phyloP scores from a whole-genome alignment of 257 asterid species.

The Nicotiana undulata region DNA sequence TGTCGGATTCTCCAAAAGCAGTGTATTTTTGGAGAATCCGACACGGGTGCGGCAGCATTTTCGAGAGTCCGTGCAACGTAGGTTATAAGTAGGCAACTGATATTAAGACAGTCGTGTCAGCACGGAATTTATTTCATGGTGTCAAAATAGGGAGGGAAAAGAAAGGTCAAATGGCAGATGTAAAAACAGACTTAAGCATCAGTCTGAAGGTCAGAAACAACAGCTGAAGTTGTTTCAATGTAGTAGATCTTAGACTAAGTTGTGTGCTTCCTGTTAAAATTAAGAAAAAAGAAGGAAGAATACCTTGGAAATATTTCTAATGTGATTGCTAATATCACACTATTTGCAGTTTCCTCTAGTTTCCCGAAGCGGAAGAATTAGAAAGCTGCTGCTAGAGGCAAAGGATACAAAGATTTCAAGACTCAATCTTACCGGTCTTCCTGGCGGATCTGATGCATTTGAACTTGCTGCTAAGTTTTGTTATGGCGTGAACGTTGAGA shows the following conservation, averaged over 20 bases:
- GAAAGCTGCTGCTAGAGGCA: constrained; percentile 53
- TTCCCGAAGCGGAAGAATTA: constrained; percentile 71
- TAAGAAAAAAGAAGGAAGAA: too few relatives aligned
- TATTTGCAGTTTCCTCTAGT: constrained; percentile 71
- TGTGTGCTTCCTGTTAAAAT: background rate
- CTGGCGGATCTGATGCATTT: constrained; percentile 87
- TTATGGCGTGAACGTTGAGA: constrained; percentile 68
- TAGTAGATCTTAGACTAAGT: background rate
- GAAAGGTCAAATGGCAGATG: background rate
- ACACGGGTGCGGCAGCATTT: too few relatives aligned
- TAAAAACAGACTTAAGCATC: background rate
- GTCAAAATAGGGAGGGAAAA: background rate
- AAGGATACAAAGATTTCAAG: constrained; percentile 61
- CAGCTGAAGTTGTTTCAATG: background rate
- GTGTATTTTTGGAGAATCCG: too few relatives aligned
- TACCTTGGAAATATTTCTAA: background rate
- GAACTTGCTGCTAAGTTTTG: constrained; percentile 92
- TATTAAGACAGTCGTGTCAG: background rate
- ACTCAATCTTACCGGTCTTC: constrained; percentile 52
- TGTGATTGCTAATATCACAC: background rate
- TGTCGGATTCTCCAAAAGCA: too few relatives aligned
- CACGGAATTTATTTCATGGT: background rate
- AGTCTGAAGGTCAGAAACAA: background rate
- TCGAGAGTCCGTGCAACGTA: too few relatives aligned
- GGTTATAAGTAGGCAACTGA: background rate